Evolutionary conservation across 257 asterid genomes (phyloP).

Genomic region (Gynochthodes officinalis): DNA sequence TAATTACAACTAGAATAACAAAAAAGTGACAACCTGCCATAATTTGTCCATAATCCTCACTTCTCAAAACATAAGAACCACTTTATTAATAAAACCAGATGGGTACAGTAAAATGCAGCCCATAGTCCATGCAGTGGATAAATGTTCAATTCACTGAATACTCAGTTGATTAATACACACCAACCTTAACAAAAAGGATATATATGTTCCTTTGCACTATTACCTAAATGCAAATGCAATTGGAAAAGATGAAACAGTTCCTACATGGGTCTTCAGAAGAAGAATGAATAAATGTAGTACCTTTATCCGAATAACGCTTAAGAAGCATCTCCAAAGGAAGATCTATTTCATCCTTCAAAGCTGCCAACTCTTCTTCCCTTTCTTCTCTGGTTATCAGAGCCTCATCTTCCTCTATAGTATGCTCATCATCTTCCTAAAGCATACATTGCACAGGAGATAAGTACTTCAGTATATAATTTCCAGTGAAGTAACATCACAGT

Average conservation of each 20-base stretch:
- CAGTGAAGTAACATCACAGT: not conserved
- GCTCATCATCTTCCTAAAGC: slow-evolving; percentile 98
- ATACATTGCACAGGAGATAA: slow-evolving; percentile 22
- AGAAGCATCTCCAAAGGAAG: slow-evolving; percentile 88
- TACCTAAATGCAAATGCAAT: not conserved
- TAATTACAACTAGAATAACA: not conserved
- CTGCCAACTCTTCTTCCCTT: slow-evolving; percentile 90
- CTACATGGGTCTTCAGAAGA: not conserved
- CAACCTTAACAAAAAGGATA: not conserved
- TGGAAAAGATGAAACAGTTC: not conserved
- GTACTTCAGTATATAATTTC: not conserved
- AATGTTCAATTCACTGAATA: not conserved
- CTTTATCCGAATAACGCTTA: slow-evolving; percentile 65
- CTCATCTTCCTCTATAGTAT: slow-evolving; percentile 92
- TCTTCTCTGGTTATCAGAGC: slow-evolving; percentile 88
- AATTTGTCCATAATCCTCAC: not conserved
- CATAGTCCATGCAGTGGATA: not conserved
- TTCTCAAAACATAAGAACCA: not conserved
- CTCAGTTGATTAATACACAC: not conserved
- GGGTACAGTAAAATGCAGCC: not conserved
- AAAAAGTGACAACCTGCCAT: not conserved
- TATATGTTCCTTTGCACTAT: not conserved
- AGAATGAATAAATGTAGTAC: slow-evolving; percentile 32
- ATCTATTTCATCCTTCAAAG: slow-evolving; percentile 75
- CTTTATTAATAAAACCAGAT: not conserved